Evolutionary conservation across 371 early-diverging fungal species (phyloP).

Genomic region (Mucor circinelloides): DNA sequence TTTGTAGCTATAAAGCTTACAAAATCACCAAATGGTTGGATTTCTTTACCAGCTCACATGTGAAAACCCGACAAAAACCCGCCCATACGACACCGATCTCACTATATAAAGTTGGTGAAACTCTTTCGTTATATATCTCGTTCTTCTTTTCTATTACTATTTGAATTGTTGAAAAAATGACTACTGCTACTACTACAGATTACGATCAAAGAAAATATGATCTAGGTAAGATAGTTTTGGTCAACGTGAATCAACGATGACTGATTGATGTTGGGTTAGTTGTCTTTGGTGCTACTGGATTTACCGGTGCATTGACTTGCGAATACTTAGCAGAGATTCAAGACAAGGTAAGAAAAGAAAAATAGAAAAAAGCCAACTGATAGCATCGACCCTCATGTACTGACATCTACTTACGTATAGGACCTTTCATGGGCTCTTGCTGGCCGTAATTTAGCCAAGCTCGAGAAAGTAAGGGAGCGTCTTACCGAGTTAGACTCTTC

Average conservation of each 20-base stretch:
- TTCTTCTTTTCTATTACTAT: background rate
- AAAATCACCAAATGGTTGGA: background rate
- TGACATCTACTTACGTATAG: conserved; percentile 3
- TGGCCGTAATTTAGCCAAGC: conserved; percentile 26
- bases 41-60: background rate
- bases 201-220: conserved; percentile 16
- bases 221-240: conserved; percentile 4
- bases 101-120: background rate
- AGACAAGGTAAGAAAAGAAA: conserved; percentile 28
- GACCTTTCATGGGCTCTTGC: conserved; percentile 43
- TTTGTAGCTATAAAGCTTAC: background rate
- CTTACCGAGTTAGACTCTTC: conserved; percentile 13
- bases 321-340: conserved; percentile 46
- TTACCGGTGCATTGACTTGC: conserved; percentile 78
- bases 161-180: background rate
- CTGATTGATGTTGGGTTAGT: conserved; percentile 17
- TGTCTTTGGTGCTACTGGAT: conserved; percentile 88
- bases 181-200: background rate
- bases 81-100: background rate
- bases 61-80: background rate
- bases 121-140: background rate
- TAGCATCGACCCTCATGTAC: background rate
- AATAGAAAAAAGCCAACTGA: background rate
- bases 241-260: background rate
- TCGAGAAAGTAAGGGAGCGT: conserved; percentile 23